Percentiles rank a stretch among this genome's conserved stretches.
phyloP scores from a whole-genome alignment of 495 filamentous ascomycete species.

The Penicillium atrosanguineum region DNA sequence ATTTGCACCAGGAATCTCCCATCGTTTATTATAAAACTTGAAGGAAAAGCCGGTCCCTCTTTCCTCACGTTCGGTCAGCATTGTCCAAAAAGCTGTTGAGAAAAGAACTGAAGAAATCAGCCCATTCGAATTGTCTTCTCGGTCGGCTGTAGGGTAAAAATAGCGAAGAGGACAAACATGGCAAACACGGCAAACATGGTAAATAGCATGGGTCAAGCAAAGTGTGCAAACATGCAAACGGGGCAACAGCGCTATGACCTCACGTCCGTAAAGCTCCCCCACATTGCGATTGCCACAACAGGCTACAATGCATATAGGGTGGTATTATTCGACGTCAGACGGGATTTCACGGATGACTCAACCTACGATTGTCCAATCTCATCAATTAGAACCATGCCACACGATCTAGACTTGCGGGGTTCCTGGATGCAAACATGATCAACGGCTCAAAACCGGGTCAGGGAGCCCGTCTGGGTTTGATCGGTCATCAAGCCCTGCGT shows the following conservation, averaged over 20 bases:
- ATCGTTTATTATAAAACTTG: background rate
- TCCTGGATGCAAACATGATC: constrained; percentile 23
- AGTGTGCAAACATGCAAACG: background rate
- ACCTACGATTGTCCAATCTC: constrained; percentile 12
- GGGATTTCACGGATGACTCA: constrained; percentile 10
- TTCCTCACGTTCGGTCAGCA: background rate
- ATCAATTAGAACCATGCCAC: constrained; percentile 7
- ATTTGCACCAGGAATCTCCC: background rate
- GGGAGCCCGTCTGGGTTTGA: constrained; percentile 2
- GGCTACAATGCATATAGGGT: constrained; percentile 20
- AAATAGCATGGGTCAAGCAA: background rate
- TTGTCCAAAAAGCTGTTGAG: too few species aligned
- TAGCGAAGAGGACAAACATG: background rate
- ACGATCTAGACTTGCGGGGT: constrained; percentile 30
- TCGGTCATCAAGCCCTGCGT: background rate
- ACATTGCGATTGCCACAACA: constrained; percentile 10
- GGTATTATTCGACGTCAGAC: constrained; percentile 19
- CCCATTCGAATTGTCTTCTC: too few species aligned
- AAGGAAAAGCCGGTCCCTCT: background rate
- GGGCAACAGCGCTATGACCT: constrained; percentile 18
- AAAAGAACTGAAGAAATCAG: too few species aligned
- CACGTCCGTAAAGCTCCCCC: constrained; percentile 8
- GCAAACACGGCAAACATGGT: background rate
- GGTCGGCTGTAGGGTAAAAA: too few species aligned
- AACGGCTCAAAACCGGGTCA: constrained; percentile 19